phyloP scores from a whole-genome alignment of 2,329 filamentous ascomycete species.

The Aspergillus eucalypticola region DNA sequence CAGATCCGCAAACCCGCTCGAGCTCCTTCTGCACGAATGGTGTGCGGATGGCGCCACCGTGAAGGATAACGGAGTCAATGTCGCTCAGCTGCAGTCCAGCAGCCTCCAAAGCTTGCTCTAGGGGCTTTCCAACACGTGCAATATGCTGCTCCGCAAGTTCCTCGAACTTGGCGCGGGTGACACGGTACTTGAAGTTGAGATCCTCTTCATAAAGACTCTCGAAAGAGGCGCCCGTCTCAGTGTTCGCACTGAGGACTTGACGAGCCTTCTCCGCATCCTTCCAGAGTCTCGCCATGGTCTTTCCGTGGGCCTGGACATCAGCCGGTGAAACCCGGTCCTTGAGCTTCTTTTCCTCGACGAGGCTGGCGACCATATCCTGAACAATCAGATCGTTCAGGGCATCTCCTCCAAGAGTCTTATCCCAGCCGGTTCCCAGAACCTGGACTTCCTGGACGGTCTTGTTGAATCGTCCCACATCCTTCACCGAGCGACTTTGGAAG shows the following conservation, averaged over 20 bases:
- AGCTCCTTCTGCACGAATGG: conserved; percentile 92
- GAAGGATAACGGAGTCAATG: conserved; percentile 86
- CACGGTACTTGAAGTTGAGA: conserved; percentile 89
- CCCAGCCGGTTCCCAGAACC: conserved; percentile 83
- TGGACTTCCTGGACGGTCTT: conserved; percentile 97
- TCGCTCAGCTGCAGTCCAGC: conserved; percentile 73
- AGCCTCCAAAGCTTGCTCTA: conserved; percentile 72
- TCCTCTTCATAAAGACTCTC: conserved; percentile 85
- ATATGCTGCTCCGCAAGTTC: conserved; percentile 68
- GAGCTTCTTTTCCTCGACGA: conserved; percentile 66
- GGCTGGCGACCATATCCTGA: conserved; percentile 81
- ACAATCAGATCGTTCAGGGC: conserved; percentile 83
- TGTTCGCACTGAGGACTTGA: conserved; percentile 91
- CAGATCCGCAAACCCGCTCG: conserved; percentile 69
- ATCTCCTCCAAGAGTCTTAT: conserved; percentile 86
- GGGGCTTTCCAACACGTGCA: conserved; percentile 66
- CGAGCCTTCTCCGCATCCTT: conserved; percentile 87
- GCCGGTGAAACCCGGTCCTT: conserved; percentile 41
- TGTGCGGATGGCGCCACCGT: conserved; percentile 85
- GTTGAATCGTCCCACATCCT: conserved; percentile 89
- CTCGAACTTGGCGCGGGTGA: conserved; percentile 79
- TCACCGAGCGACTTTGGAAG: conserved; percentile 85
- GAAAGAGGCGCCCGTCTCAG: conserved; percentile 75
- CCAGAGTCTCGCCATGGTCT: conserved; percentile 83
- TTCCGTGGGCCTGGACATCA: conserved; percentile 68